phyloP scores from a whole-genome alignment of 75 land plant genomes.

The Picea glauca region DNA sequence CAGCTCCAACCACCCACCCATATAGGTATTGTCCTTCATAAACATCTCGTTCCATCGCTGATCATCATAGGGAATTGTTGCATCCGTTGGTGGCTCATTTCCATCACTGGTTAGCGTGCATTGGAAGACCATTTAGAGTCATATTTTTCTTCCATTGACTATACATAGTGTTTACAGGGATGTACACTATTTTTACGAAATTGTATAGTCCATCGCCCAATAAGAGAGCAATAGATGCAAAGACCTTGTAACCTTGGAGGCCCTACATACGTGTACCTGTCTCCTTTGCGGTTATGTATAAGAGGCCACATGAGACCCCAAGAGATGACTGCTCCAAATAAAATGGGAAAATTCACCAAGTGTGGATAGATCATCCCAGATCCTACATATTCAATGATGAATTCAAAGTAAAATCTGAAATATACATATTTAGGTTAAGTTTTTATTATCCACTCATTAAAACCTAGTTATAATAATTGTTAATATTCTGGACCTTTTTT shows the following conservation, averaged over 20 bases:
- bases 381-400: conserved; percentile 59
- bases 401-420: conserved; percentile 65
- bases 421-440: neutral
- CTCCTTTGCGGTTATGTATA: conserved; percentile 35
- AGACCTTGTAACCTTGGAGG: too few relatives aligned
- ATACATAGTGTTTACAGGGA: too few relatives aligned
- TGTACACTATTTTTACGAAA: too few relatives aligned
- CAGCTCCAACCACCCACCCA: conserved; percentile 19
- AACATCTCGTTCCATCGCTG: conserved; percentile 24
- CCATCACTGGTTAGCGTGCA: neutral
- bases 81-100: neutral
- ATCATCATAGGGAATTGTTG: neutral
- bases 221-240: conserved; percentile 10
- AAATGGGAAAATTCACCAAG: conserved; percentile 51
- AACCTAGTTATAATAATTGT: too few relatives aligned
- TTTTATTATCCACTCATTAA: too few relatives aligned
- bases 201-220: conserved; percentile 25
- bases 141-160: neutral
- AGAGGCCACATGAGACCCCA: conserved; percentile 81
- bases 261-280: conserved; percentile 36
- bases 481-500: too few relatives aligned
- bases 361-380: conserved; percentile 68
- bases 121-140: too few relatives aligned
- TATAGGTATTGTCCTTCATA: conserved; percentile 34
- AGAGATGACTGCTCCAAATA: conserved; percentile 55